Evolutionary conservation across 225 moss, liverwort and hornwort genomes (phyloP).

Genomic region (Pleurozium schreberi): DNA sequence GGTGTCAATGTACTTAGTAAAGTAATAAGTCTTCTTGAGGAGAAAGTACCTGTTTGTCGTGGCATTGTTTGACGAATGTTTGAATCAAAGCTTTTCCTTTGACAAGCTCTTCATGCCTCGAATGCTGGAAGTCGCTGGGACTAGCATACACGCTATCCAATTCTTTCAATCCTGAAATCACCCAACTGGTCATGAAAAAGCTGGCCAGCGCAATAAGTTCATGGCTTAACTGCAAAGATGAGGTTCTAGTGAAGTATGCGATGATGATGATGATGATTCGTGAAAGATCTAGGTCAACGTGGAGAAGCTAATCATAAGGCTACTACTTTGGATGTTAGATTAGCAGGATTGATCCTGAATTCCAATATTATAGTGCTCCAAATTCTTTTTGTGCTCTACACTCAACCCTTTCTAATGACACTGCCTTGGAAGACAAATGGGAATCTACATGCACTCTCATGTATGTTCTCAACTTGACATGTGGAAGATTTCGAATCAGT

Average conservation of each 20-base stretch:
- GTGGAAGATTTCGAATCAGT: background rate
- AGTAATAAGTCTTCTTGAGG: background rate
- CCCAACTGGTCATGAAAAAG: background rate
- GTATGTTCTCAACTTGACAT: background rate
- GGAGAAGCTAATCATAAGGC: background rate
- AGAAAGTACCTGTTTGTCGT: slow-evolving; percentile 42
- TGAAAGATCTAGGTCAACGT: background rate
- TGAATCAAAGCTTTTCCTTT: slow-evolving; percentile 42
- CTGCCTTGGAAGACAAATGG: background rate
- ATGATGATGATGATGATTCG: background rate
- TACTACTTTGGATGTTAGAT: background rate
- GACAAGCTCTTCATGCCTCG: slow-evolving; percentile 9
- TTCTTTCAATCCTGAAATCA: slow-evolving; percentile 47
- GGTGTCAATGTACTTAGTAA: background rate
- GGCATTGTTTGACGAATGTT: slow-evolving; percentile 45
- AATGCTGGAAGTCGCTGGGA: slow-evolving; percentile 48
- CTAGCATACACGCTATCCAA: slow-evolving; percentile 81
- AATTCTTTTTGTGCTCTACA: background rate
- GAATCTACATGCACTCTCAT: background rate
- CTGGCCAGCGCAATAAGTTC: background rate
- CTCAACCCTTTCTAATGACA: background rate
- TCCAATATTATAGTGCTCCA: background rate
- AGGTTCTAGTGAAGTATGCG: background rate
- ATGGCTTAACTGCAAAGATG: background rate
- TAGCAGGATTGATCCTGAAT: background rate